Base-by-base conservation (phyloP, 1,284 basidiomycete genomes). In the Polyporus tsugae region DNA sequence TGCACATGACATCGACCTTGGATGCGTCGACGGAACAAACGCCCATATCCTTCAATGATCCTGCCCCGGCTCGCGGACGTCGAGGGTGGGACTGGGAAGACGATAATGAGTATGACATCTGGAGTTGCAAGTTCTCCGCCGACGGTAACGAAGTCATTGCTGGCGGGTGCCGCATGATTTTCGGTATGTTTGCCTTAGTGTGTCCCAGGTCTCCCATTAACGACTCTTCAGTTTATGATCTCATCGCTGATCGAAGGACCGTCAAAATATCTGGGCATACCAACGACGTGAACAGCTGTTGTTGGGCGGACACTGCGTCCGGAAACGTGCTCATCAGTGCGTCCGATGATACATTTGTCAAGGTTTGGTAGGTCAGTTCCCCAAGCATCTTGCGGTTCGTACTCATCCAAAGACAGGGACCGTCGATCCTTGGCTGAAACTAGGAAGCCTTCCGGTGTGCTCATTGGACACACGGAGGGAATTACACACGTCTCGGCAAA, bases 201-300 rank as follows among this genome's bases (percentile, higher is more conserved):
- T 22, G 10, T 15, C n/a, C 1, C 38, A 17, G 13, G 5, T 11
- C 2, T 11, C 10, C 17, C 13, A 19, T 59, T 67, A 9, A 60
- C 1, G 0, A 9, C 29, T 17, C 29, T 15, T 4, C 79, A 95
- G 95, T 98, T 0, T 98, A 98, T 78, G 97, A 99, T 80, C 87
- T 99, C 60, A 82, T 95, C 70, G 89, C 93, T 3, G 86, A 95
- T 72, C 85, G 86, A 68, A 87, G 95, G 60, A 91, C 93, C 0
- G 90, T 99, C 22, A 93, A 90, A 72, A 96, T 99, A 19, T 76
- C 82, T 17, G 97, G 95, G 0, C 97, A 99, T 77, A 78, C 82
- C 0, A 92, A 96, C 75, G 98, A 99, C 78, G 94, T 99, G 53
- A 99, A 99, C 75, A 97, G 95, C 59, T 97, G 97, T 71, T 96